Conservation (phyloP, 495 filamentous ascomycete genomes). For the Recurvomyces mirabilis region DNA sequence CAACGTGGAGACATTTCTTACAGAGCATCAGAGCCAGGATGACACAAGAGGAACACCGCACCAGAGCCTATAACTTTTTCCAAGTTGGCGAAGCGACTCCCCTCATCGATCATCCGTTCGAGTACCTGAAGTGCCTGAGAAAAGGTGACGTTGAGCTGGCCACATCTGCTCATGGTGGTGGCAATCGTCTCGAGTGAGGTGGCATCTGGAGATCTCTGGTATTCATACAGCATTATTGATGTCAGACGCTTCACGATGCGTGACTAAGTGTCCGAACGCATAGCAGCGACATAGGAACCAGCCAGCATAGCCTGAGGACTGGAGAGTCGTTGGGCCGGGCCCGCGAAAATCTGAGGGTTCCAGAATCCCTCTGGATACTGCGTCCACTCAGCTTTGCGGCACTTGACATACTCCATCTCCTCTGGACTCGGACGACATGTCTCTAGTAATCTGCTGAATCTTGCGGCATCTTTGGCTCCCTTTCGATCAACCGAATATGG, state of each 20-base stretch:
- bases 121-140: not conserved
- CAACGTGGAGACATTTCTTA: not conserved
- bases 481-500: conserved; percentile 3
- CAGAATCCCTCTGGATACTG: not conserved
- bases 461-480: conserved; percentile 1
- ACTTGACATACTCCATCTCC: not conserved
- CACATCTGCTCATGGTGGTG: not conserved
- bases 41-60: conserved; percentile 3
- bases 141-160: not conserved
- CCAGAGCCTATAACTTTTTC: conserved; percentile 1
- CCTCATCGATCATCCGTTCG: conserved; percentile 5
- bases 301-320: conserved; percentile 2
- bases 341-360: not conserved
- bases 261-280: conserved; percentile 8
- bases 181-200: not conserved
- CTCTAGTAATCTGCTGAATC: not conserved
- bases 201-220: conserved; percentile 1
- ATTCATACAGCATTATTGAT: conserved; percentile 6
- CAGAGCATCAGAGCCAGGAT: conserved; percentile 2
- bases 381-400: not conserved
- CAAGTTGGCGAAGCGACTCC: conserved; percentile 7
- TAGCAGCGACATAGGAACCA: conserved; percentile 5
- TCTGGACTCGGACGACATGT: not conserved
- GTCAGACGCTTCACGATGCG: conserved; percentile 9
- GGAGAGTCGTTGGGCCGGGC: not conserved